These are phyloP conservation scores for Trypanosoma theileri DNA, from an alignment of 208 protist species.

Conservation along the genomic window DNA sequence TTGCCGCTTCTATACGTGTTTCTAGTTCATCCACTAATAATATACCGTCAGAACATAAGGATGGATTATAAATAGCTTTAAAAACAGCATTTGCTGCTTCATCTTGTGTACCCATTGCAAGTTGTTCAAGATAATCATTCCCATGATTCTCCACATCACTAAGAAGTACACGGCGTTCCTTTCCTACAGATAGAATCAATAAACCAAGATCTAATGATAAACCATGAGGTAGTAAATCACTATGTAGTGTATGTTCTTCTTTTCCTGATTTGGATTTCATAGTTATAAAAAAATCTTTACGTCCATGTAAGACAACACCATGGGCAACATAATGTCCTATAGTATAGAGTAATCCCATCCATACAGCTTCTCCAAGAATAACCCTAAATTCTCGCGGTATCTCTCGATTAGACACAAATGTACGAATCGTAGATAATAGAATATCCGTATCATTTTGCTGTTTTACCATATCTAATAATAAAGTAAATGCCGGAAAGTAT, in stretches of 20 bases:
- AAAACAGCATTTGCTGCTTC: conserved; percentile 79
- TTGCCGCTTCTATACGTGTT: conserved; percentile 67
- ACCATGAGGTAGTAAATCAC: conserved; percentile 56
- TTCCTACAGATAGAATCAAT: conserved; percentile 65
- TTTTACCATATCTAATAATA: conserved; percentile 45
- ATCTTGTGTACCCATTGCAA: conserved; percentile 74
- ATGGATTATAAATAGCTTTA: conserved; percentile 62
- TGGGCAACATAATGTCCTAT: conserved; percentile 85
- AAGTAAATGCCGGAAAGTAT: conserved; percentile 52
- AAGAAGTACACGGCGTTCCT: conserved; percentile 69
- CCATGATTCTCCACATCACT: conserved; percentile 34
- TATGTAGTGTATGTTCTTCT: conserved; percentile 62
- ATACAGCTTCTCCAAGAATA: conserved; percentile 70
- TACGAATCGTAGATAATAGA: conserved; percentile 33
- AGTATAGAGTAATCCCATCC: conserved; percentile 73
- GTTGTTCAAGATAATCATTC: conserved; percentile 64
- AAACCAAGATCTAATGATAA: conserved; percentile 64
- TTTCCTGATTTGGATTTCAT: conserved; percentile 26
- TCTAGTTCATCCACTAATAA: conserved; percentile 65
- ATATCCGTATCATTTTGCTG: conserved; percentile 28
- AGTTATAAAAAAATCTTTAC: conserved; percentile 72
- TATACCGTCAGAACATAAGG: conserved; percentile 57
- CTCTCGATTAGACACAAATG: conserved; percentile 53
- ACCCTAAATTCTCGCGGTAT: conserved; percentile 57
- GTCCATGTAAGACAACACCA: conserved; percentile 81